These are phyloP conservation scores for Calcarisporium arbuscula DNA, from an alignment of 2,329 filamentous ascomycete species.

Conservation along the genomic window DNA sequence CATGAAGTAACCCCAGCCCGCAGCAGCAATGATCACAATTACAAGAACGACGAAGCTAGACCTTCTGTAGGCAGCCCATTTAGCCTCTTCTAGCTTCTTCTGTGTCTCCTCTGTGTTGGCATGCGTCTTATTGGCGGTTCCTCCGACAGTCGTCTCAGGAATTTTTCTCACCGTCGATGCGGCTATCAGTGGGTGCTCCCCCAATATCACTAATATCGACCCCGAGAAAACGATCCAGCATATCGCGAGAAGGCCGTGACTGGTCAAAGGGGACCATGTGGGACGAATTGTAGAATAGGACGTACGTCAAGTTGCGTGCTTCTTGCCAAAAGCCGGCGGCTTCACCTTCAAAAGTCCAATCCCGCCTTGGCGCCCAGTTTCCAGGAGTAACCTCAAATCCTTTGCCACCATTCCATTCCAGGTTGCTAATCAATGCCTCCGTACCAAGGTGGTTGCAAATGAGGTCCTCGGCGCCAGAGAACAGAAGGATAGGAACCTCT, in stretches of 20 bases:
- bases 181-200: constrained; percentile 68
- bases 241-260: constrained; percentile 79
- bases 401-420: constrained; percentile 86
- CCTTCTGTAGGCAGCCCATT: constrained; percentile 83
- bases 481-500: constrained; percentile 74
- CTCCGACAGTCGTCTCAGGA: constrained; percentile 69
- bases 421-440: constrained; percentile 80
- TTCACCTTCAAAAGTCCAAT: constrained; percentile 91
- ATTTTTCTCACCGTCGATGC: constrained; percentile 82
- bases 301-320: constrained; percentile 90
- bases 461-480: constrained; percentile 87
- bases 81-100: constrained; percentile 70
- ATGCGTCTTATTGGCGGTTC: constrained; percentile 53
- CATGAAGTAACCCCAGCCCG: constrained; percentile 67
- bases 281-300: constrained; percentile 89
- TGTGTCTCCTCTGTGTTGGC: constrained; percentile 48
- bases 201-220: constrained; percentile 89
- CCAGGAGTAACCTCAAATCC: constrained; percentile 86
- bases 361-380: constrained; percentile 82
- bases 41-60: constrained; percentile 82
- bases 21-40: constrained; percentile 68
- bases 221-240: constrained; percentile 94
- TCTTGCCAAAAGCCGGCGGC: constrained; percentile 88
- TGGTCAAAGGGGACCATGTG: constrained; percentile 99
- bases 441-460: constrained; percentile 98